Evolutionary conservation across 305 asterid species (phyloP).

Genomic region (Solanum hybrid): DNA sequence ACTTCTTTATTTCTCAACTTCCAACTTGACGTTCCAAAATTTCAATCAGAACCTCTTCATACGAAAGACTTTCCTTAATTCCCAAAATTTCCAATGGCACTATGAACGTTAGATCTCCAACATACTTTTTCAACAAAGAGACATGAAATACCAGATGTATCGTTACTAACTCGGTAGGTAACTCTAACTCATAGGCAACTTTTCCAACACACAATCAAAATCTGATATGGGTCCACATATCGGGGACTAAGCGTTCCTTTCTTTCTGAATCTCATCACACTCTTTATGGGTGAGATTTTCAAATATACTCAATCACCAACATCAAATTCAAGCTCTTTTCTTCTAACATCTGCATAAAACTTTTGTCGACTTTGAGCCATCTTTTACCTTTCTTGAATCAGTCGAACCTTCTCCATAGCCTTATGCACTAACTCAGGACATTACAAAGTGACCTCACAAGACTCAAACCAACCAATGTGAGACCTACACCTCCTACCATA

Average conservation of each 20-base stretch:
- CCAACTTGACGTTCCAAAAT: too few relatives aligned
- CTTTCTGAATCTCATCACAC: not conserved
- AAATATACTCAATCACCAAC: not conserved
- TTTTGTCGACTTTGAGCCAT: not conserved
- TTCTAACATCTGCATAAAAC: not conserved
- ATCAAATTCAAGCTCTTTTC: not conserved
- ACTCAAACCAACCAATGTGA: not conserved
- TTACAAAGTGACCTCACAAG: not conserved
- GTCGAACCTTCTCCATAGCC: not conserved
- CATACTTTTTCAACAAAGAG: not conserved
- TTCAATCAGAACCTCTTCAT: not conserved
- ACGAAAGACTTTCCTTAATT: not conserved
- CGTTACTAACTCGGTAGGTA: not conserved
- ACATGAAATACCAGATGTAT: not conserved
- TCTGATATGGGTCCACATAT: not conserved
- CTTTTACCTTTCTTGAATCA: not conserved
- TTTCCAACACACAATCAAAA: not conserved
- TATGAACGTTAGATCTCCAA: not conserved
- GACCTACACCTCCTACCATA: not conserved
- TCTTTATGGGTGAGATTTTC: not conserved
- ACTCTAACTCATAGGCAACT: not conserved
- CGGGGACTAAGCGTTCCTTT: not conserved
- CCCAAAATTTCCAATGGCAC: not conserved
- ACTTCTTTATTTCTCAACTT: not conserved
- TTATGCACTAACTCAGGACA: not conserved